Percentiles rank a stretch among this genome's conserved stretches.
These are phyloP conservation scores for Kurtzmaniella natalensis DNA, from an alignment of 1,139 yeast genomes.

Conservation along the genomic window DNA sequence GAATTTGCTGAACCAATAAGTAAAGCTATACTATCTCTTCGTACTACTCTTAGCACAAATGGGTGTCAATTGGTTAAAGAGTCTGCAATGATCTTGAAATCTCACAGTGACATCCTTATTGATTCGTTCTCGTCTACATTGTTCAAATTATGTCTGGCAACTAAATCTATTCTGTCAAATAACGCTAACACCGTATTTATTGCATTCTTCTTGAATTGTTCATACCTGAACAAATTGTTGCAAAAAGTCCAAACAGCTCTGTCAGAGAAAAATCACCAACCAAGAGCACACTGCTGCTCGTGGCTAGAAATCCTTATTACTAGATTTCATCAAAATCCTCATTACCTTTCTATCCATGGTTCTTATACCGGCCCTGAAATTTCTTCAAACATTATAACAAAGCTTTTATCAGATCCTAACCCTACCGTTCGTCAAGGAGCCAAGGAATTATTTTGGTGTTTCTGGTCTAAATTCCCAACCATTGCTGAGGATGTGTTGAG, in stretches of 20 bases:
- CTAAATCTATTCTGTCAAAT: constrained; percentile 75
- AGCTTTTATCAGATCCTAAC: constrained; percentile 74
- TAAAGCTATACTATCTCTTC: constrained; percentile 65
- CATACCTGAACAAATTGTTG: constrained; percentile 51
- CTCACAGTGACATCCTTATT: constrained; percentile 53
- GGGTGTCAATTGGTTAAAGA: constrained; percentile 83
- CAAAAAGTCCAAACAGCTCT: constrained; percentile 50
- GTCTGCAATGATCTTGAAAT: constrained; percentile 45
- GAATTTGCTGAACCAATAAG: constrained; percentile 55
- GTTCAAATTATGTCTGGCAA: constrained; percentile 62
- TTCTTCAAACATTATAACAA: constrained; percentile 49
- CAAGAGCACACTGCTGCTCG: constrained; percentile 63
- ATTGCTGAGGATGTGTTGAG: constrained; percentile 54
- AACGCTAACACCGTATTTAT: constrained; percentile 69
- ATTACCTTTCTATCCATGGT: constrained; percentile 34
- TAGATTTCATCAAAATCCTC: constrained; percentile 24
- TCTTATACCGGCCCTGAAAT: constrained; percentile 38
- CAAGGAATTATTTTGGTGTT: constrained; percentile 72
- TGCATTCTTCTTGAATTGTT: constrained; percentile 53
- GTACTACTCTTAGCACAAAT: constrained; percentile 78
- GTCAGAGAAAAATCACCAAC: constrained; percentile 65
- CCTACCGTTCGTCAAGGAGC: constrained; percentile 76
- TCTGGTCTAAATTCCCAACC: constrained; percentile 42
- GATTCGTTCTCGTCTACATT: constrained; percentile 59
- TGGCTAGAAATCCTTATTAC: constrained; percentile 67